These are phyloP conservation scores for Acanthamoeba sp. DNA, from an alignment of 208 protist genomes.

Conservation along the genomic window DNA sequence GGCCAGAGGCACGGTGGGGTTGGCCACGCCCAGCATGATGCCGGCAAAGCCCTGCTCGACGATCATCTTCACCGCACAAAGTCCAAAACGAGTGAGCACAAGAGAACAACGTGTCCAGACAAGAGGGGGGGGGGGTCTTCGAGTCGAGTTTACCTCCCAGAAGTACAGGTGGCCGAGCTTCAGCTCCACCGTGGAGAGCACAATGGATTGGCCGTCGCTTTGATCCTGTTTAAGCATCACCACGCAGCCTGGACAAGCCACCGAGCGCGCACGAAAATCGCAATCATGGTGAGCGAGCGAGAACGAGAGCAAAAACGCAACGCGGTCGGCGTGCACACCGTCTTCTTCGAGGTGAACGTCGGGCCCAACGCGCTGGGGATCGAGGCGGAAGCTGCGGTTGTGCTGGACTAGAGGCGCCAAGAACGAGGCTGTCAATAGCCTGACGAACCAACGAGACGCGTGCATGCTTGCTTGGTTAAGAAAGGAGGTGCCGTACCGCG, in stretches of 20 bases:
- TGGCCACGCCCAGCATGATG: constrained; percentile 46
- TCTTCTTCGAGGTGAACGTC: background rate
- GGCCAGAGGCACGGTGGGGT: background rate
- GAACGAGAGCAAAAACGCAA: background rate
- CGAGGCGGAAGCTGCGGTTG: constrained; percentile 2
- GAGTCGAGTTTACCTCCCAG: background rate
- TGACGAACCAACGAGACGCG: background rate
- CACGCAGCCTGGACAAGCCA: background rate
- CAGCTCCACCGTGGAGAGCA: background rate
- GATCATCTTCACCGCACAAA: background rate
- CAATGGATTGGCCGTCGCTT: constrained; percentile 24
- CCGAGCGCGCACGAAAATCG: background rate
- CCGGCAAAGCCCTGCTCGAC: constrained; percentile 10
- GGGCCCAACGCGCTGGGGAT: background rate
- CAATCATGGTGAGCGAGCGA: background rate
- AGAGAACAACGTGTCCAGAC: no score
- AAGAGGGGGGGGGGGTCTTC: background rate
- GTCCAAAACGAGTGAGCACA: background rate
- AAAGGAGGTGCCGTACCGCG: background rate
- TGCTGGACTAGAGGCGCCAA: background rate
- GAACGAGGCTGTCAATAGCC: background rate
- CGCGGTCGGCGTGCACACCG: background rate
- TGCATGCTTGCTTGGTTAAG: background rate
- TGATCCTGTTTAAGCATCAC: background rate
- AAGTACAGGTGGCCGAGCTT: constrained; percentile 12